These are phyloP conservation scores for Odontarrhena argentea DNA, from an alignment of 345 rosid species.

Conservation along the genomic window DNA sequence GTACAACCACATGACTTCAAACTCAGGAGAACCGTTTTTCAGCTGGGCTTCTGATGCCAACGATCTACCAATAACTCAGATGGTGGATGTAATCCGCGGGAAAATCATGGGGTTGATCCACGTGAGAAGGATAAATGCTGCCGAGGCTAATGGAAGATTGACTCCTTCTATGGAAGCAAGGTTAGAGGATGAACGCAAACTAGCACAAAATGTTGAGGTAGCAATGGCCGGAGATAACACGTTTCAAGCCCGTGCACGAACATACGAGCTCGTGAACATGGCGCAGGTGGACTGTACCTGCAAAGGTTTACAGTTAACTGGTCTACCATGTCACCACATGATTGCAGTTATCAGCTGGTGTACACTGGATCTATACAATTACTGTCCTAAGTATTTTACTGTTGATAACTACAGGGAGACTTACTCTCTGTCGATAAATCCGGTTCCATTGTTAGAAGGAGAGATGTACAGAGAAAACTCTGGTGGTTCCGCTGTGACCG, in stretches of 20 bases:
- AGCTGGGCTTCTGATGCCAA: constrained; percentile 82
- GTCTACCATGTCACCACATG: constrained; percentile 82
- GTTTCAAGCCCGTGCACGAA: constrained; percentile 85
- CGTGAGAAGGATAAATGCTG: constrained; percentile 51
- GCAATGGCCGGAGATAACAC: constrained; percentile 60
- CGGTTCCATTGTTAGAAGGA: constrained; percentile 59
- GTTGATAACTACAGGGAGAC: constrained; percentile 70
- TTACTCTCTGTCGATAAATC: constrained; percentile 67
- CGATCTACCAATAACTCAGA: constrained; percentile 88
- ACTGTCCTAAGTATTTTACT: constrained; percentile 74
- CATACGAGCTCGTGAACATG: constrained; percentile 68
- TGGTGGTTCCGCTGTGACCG: constrained; percentile 57
- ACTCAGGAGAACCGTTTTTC: constrained; percentile 80
- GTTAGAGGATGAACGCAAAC: constrained; percentile 62
- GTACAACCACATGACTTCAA: constrained; percentile 80
- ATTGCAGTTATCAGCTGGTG: constrained; percentile 63
- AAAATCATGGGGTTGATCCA: constrained; percentile 75
- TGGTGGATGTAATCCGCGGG: constrained; percentile 78
- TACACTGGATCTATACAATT: constrained; percentile 65
- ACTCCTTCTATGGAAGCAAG: constrained; percentile 82
- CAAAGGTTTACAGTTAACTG: constrained; percentile 81
- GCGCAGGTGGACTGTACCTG: constrained; percentile 85
- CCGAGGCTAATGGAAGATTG: constrained; percentile 62
- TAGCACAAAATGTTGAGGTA: constrained; percentile 58
- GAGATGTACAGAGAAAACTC: constrained; percentile 50